These are phyloP conservation scores for Suillus subalutaceus DNA, from an alignment of 768 basidiomycete genomes.

Conservation along the genomic window DNA sequence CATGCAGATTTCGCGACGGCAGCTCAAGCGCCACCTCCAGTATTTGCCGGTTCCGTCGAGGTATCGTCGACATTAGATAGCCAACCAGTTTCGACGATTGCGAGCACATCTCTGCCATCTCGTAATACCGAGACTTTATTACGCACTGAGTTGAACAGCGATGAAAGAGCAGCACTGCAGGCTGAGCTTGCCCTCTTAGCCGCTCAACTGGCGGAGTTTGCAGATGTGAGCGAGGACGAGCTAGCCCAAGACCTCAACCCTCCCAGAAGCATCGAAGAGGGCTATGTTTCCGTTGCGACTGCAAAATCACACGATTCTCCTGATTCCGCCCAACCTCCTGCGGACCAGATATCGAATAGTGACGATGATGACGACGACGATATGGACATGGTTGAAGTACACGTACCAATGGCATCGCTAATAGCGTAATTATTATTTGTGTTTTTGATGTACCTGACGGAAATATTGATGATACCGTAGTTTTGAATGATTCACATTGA, in stretches of 20 bases:
- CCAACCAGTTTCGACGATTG: constrained; percentile 4
- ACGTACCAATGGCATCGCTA: constrained; percentile 20
- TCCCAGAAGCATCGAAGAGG: constrained; percentile 1
- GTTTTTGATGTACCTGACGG: background rate
- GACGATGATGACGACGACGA: constrained; percentile 16
- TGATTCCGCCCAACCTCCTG: background rate
- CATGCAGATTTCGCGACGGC: constrained; percentile 6
- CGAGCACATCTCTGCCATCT: constrained; percentile 9
- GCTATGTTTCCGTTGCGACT: background rate
- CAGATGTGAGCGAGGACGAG: constrained; percentile 41
- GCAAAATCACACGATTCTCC: background rate
- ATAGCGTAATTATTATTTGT: constrained; percentile 16
- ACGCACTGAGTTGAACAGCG: constrained; percentile 36
- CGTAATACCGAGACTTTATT: constrained; percentile 12
- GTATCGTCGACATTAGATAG: constrained; percentile 10
- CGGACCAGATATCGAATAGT: background rate
- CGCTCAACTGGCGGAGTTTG: constrained; percentile 71
- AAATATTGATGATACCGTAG: constrained; percentile 9
- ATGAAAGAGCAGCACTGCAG: constrained; percentile 68
- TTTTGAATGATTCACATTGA: background rate
- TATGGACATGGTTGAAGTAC: constrained; percentile 33
- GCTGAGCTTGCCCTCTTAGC: constrained; percentile 74
- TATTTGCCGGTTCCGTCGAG: background rate
- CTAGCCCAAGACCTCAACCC: constrained; percentile 30
- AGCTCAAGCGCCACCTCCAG: constrained; percentile 5